Base-by-base conservation (phyloP, 805 yeast species). In the Zygotorulaspora danielsina region DNA sequence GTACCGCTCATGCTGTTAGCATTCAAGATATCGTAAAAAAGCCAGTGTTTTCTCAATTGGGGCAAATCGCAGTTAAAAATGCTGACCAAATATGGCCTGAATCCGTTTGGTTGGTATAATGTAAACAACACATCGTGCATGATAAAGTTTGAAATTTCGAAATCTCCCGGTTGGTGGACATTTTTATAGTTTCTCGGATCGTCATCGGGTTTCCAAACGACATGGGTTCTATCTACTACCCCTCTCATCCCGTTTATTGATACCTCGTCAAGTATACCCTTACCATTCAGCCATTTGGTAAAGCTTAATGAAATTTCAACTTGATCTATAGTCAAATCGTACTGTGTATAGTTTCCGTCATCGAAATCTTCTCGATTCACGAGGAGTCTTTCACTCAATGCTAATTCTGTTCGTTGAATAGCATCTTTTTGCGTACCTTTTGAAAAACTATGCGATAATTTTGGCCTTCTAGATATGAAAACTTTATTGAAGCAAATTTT, bases 341-440 rank as follows among this genome's bases (percentile, higher is more conserved):
- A 93, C 59, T 93, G 98, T 0, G 98, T 90, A 63, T 89, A 93
- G 63, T 93, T 93, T 1, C 97, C 97, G 57, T 88, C 95, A 51
- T 84, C 96, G 39, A 66, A 69, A 15, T 65, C 65, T 19, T 65
- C 72, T 11, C 64, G 70, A 19, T 53, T 55, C 4, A 62, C 50
- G 9, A 61, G 41, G 6, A 53, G 36, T 25, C 54, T 46, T 12
- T 58, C 64, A 24, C 57, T 54, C 6, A 62, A 39, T 1, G 67
- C 69, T 22, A 56, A 42, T 34, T 53, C 55, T 19, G 81, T 77
- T 27, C 76, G 73, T 18, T 80, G 81, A 18, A 76, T 76, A 0
- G 90, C 89, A 31, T 73, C 83, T 4, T 77, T 73, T 53, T 81
- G 89, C 1, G 85, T 79, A 11, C 89, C 93, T 49, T 84, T 81